A percentile compares a stretch with the other conserved stretches of the same genome.
phyloP scores from a whole-genome alignment of 805 yeast species.

The Metschnikowia bowlesiae region DNA sequence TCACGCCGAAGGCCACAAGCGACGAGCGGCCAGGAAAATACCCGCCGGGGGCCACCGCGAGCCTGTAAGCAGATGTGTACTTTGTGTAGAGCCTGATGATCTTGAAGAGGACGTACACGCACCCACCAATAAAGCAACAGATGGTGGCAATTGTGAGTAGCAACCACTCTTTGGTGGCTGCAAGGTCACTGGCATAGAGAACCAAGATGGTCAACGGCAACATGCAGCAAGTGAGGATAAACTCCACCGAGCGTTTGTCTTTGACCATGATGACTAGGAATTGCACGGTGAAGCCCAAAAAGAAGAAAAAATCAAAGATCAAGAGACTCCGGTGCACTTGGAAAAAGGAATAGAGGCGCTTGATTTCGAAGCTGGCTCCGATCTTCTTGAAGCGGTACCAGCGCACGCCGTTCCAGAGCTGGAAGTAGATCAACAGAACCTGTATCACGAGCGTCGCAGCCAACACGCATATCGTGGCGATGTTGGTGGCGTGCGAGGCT shows the following conservation, averaged over 20 bases:
- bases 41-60: conserved; percentile 26
- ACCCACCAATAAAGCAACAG: conserved; percentile 32
- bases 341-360: conserved; percentile 32
- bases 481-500: conserved; percentile 35
- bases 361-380: conserved; percentile 43
- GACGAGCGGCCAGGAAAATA: conserved; percentile 45
- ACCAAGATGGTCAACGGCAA: conserved; percentile 41
- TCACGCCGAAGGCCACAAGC: conserved; percentile 40
- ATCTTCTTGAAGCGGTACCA: conserved; percentile 47
- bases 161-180: conserved; percentile 31
- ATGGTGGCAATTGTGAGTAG: conserved; percentile 25
- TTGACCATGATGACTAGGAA: conserved; percentile 43
- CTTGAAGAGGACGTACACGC: conserved; percentile 46
- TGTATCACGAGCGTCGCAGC: conserved; percentile 33
- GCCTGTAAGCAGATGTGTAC: conserved; percentile 31
- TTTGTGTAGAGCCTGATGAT: conserved; percentile 42
- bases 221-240: conserved; percentile 43
- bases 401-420: conserved; percentile 36
- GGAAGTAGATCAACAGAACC: conserved; percentile 24
- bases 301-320: conserved; percentile 44
- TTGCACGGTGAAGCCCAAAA: conserved; percentile 47
- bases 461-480: conserved; percentile 41
- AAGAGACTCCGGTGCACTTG: conserved; percentile 38
- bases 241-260: conserved; percentile 35
- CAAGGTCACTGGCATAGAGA: conserved; percentile 33